A percentile compares a stretch with the other conserved stretches of the same genome.
Evolutionary conservation across 1,284 basidiomycete species (phyloP).

Genomic region (Ustilago lituana): DNA sequence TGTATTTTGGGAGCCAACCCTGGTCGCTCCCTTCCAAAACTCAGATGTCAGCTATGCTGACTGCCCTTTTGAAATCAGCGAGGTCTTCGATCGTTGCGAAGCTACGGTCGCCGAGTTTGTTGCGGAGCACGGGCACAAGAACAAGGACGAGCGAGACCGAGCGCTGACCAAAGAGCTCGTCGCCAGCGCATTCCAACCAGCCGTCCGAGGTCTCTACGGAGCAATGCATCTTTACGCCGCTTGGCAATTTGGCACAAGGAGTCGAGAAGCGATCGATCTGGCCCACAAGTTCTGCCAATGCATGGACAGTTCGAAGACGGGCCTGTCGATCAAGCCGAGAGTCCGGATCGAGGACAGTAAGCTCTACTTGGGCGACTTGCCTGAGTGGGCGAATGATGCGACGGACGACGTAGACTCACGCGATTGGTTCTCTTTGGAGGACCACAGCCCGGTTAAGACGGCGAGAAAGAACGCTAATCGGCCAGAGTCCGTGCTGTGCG

Average conservation of each 20-base stretch:
- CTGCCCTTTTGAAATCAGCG: conserved; percentile 47
- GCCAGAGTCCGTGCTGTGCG: conserved; percentile 33
- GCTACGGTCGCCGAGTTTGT: conserved; percentile 33
- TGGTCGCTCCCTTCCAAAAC: conserved; percentile 46
- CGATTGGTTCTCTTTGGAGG: conserved; percentile 27
- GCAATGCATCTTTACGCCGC: conserved; percentile 37
- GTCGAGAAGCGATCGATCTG: conserved; percentile 26
- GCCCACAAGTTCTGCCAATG: conserved; percentile 47
- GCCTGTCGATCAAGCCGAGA: conserved; percentile 23
- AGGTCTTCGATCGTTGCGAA: conserved; percentile 48
- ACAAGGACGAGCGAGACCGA: conserved; percentile 20
- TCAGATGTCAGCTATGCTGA: conserved; percentile 45
- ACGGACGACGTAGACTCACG: conserved; percentile 4
- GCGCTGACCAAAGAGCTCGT: conserved; percentile 25
- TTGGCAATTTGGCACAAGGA: conserved; percentile 31
- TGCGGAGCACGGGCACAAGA: conserved; percentile 21
- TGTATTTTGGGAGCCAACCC: conserved; percentile 45
- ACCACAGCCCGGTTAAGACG: neutral
- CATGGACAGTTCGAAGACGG: conserved; percentile 42
- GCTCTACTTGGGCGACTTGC: conserved; percentile 22
- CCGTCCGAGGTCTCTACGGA: conserved; percentile 29
- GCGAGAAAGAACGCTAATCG: conserved; percentile 17
- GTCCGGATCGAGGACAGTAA: conserved; percentile 31
- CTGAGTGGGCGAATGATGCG: conserved; percentile 27
- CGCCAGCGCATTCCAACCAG: conserved; percentile 15